A percentile compares a stretch with the other conserved stretches of the same genome.
These are phyloP conservation scores for Lotus japonicus DNA, from an alignment of 306 rosid species.

Conservation along the genomic window DNA sequence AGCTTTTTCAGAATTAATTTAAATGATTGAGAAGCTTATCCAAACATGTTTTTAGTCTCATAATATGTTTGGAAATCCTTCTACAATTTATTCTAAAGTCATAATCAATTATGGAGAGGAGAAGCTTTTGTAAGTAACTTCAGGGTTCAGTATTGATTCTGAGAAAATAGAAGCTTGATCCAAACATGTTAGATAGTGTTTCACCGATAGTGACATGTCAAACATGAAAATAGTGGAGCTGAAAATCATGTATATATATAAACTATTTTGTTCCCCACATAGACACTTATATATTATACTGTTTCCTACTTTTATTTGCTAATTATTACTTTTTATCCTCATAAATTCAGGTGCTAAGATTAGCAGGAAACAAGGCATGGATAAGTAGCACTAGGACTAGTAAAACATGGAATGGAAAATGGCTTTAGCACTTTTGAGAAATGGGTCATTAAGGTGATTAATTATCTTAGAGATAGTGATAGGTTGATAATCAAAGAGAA, in stretches of 20 bases:
- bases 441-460: constrained; percentile 23
- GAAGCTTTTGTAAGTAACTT: too few species aligned
- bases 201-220: constrained; percentile 15
- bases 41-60: too few species aligned
- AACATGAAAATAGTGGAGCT: constrained; percentile 28
- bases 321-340: constrained; percentile 3
- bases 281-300: constrained; percentile 20
- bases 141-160: too few species aligned
- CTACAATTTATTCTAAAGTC: too few species aligned
- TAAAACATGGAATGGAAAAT: constrained; percentile 8
- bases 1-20: too few species aligned
- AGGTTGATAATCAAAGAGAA: constrained; percentile 37
- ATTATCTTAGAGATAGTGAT: constrained; percentile 30
- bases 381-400: constrained; percentile 12
- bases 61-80: too few species aligned
- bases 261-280: constrained; percentile 25
- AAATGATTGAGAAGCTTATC: too few species aligned
- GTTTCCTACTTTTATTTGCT: constrained; percentile 13
- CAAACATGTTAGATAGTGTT: constrained; percentile 19
- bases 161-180: too few species aligned
- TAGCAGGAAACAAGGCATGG: constrained; percentile 11
- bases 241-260: constrained; percentile 25
- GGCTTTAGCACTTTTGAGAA: constrained; percentile 18
- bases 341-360: constrained; percentile 9
- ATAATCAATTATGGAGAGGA: too few species aligned